These are phyloP conservation scores for Cyberlindnera suaveolens DNA, from an alignment of 805 yeast species.

Conservation along the genomic window DNA sequence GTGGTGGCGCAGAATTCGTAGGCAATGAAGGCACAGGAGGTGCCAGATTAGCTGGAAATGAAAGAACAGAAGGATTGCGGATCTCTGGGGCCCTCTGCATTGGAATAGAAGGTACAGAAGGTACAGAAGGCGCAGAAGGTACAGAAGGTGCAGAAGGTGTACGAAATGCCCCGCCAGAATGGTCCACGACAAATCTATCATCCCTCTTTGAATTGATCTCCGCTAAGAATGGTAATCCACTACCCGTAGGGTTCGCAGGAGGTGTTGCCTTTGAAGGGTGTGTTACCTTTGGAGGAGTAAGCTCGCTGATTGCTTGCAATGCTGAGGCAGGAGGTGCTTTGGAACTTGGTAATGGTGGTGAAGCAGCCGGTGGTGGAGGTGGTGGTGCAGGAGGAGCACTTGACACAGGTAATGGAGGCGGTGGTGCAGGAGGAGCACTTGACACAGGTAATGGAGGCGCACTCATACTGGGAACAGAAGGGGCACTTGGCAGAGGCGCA, in stretches of 20 bases:
- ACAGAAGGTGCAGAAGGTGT: slow-evolving; percentile 22
- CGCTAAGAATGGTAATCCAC: slow-evolving; percentile 40
- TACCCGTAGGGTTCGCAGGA: slow-evolving; percentile 17
- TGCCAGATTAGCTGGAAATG: slow-evolving; percentile 6
- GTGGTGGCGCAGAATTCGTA: slow-evolving; percentile 1
- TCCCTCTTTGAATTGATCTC: slow-evolving; percentile 44
- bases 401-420: slow-evolving; percentile 20
- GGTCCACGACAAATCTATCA: slow-evolving; percentile 37
- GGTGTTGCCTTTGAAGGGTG: neutral
- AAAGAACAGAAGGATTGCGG: slow-evolving; percentile 17
- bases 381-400: slow-evolving; percentile 21
- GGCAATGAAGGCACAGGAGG: slow-evolving; percentile 14
- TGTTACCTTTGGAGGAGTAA: slow-evolving; percentile 7
- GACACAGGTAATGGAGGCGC: slow-evolving; percentile 27
- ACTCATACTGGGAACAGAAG: slow-evolving; percentile 34
- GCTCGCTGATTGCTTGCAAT: slow-evolving; percentile 3
- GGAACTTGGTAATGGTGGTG: slow-evolving; percentile 9
- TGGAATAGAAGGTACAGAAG: slow-evolving; percentile 15
- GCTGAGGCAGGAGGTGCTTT: slow-evolving; percentile 13
- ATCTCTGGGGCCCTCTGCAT: slow-evolving; percentile 14
- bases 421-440: slow-evolving; percentile 21
- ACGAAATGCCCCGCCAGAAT: slow-evolving; percentile 10
- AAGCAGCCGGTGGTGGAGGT: slow-evolving; percentile 13
- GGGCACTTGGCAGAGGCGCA: slow-evolving; percentile 12
- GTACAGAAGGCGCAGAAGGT: slow-evolving; percentile 20